Evolutionary conservation across 306 rosid species (phyloP), one percentile per base, ranked within the genome.

Genomic region (Vigna nakashimae): DNA sequence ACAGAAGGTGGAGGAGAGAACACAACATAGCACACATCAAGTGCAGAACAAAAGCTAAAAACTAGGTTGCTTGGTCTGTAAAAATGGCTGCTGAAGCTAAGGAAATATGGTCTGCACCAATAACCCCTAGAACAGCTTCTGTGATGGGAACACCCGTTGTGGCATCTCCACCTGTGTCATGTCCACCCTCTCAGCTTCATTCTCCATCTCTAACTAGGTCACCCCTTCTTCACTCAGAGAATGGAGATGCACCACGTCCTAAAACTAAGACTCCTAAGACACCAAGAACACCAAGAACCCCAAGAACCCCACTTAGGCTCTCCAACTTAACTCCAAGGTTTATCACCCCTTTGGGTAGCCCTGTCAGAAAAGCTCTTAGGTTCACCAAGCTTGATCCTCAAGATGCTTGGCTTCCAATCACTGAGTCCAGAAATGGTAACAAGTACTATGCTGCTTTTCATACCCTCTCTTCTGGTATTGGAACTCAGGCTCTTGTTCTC

Each of bases 381-480:
- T 7, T 82, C 71, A 86, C 87, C 0, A 82, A 86, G 71, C 90
- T 86, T 74, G 87, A 90, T 28, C 90, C 89, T 80, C 90, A 88
- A 0, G 94, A 90, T 79, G 87, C 87, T 69, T 90, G 94, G 94
- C 83, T 90, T 6, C 94, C 94, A 18, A 74, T 90, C 49, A 90
- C 94, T 53, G 89, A 90, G 75, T 90, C 94, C 4, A 84, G 92
- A 62, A 88, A 84, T 70, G 94, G 94, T 3, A 88, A 86, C 59
- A 77, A 87, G 24, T 88, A 68, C 20, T 86, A 87, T 62, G 87
- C 92, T 76, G 91, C 89, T 67, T 88, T 90, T 63, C 92, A 84
- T 16, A 83, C 88, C 36, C 86, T 90, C 17, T 88, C 83, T 12
- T 90, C 94, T 55, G 94, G 94, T 4, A 86, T 90, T 76, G 94